Evolutionary conservation across 2,329 filamentous ascomycete species (phyloP).

Genomic region (Cladobotryum protrusum): DNA sequence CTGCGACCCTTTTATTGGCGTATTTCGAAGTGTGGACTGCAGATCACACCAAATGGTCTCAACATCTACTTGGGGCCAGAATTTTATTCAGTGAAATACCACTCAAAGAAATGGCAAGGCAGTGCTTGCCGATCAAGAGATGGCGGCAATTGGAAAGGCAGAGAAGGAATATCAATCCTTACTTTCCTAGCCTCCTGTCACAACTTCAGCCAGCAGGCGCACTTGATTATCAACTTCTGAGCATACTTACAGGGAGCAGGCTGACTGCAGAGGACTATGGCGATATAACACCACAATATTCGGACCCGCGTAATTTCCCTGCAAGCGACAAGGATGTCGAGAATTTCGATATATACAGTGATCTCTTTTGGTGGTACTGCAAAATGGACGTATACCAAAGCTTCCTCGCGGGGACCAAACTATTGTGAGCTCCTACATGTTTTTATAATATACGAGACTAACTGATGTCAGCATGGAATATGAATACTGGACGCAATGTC

Average conservation of each 20-base stretch:
- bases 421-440: conserved; percentile 60
- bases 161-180: conserved; percentile 1
- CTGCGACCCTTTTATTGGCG: conserved; percentile 75
- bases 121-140: conserved; percentile 59
- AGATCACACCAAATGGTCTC: conserved; percentile 94
- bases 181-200: conserved; percentile 16
- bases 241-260: conserved; percentile 33
- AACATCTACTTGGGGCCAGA: conserved; percentile 77
- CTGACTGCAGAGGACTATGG: conserved; percentile 35
- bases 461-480: conserved; percentile 62
- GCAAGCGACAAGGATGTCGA: conserved; percentile 61
- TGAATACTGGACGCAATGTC: conserved; percentile 76
- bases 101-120: conserved; percentile 64
- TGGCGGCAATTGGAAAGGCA: conserved; percentile 18
- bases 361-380: conserved; percentile 92
- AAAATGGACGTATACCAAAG: conserved; percentile 94
- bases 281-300: conserved; percentile 23
- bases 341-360: conserved; percentile 72
- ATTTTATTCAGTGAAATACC: conserved; percentile 80
- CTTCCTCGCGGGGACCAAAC: conserved; percentile 74
- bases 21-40: conserved; percentile 95
- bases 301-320: conserved; percentile 17
- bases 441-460: conserved; percentile 12
- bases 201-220: conserved; percentile 18
- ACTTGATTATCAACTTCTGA: conserved; percentile 37